Base-by-base conservation (phyloP, 2,329 filamentous ascomycete species). In the Alternaria metachromatica region DNA sequence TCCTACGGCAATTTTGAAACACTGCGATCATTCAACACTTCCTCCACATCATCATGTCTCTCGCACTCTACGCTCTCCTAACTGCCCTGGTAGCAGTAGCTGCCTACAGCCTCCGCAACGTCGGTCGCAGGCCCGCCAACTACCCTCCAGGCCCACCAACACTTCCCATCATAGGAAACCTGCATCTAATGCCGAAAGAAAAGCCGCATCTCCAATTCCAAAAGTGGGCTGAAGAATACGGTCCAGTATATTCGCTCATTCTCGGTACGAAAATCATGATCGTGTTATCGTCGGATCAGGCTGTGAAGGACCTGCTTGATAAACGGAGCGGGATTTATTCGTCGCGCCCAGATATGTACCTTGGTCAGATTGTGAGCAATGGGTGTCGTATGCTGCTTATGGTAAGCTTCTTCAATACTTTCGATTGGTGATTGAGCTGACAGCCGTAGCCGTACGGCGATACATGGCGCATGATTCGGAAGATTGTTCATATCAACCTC, bases 201-300 rank as follows among this genome's bases (percentile, higher is more conserved):
- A 75, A 84, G 25, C 71, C 71, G 0, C 82, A 86, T 58, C 64
- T 84, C 0, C 83, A 86, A 56, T 86, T 86, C 56, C 73, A 84
- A 41, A 83, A 84, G 70, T 87, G 86, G 86, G 84, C 85, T 0
- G 66, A 82, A 6, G 78, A 86, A 68, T 87, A 87, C 50, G 83
- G 72, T 76, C 84, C 85, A 0, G 71, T 88, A 0, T 87, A 85
- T 69, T 84, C 81, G 0, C 75, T 87, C 3, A 84, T 86, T 1
- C 75, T 87, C 0, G 86, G 86, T 1, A 83, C 82, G 0, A 80
- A 82, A 44, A 76, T 79, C 6, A 73, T 86, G 66, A 76, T 87
- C 15, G 82, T 87, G 0, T 72, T 88, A 0, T 83, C 80, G 0
- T 82, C 80, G 1, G 81, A 83, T 26, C 63, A 79, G 55, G 81